Conservation (phyloP, 1,139 yeast species). For the Debaryomycetaceae sp. region DNA sequence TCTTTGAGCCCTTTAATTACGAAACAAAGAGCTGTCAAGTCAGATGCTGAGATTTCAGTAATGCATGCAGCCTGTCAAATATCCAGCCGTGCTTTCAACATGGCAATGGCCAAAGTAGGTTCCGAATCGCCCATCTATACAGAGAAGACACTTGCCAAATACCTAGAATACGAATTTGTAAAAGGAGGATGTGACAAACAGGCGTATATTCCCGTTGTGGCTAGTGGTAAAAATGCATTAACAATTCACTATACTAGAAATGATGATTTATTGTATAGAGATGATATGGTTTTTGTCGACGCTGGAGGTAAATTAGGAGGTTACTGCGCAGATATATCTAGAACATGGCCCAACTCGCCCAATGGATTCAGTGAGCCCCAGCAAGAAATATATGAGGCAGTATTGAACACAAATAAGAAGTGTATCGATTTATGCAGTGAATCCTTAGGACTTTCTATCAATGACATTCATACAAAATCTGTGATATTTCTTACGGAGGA, state of each 20-base stretch:
- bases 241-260: conserved; percentile 90
- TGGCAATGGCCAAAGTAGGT: conserved; percentile 66
- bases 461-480: conserved; percentile 74
- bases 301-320: conserved; percentile 96
- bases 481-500: conserved; percentile 58
- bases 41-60: conserved; percentile 68
- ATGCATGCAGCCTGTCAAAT: conserved; percentile 83
- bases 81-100: conserved; percentile 79
- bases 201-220: conserved; percentile 95
- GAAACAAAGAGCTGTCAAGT: conserved; percentile 64
- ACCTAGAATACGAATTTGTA: conserved; percentile 76
- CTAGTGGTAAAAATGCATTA: conserved; percentile 83
- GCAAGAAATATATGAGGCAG: conserved; percentile 82
- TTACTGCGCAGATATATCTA: conserved; percentile 90
- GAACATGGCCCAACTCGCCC: conserved; percentile 88
- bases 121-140: conserved; percentile 47
- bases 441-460: conserved; percentile 51
- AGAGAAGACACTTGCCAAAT: conserved; percentile 80
- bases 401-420: conserved; percentile 73
- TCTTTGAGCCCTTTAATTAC: conserved; percentile 52
- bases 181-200: conserved; percentile 85
- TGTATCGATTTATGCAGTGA: conserved; percentile 71
- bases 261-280: conserved; percentile 69
- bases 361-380: conserved; percentile 74
- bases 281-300: conserved; percentile 87